A percentile compares a stretch with the other conserved stretches of the same genome.
phyloP scores from a whole-genome alignment of 1,284 basidiomycete genomes.

The Phellopilus nigrolimitatus region DNA sequence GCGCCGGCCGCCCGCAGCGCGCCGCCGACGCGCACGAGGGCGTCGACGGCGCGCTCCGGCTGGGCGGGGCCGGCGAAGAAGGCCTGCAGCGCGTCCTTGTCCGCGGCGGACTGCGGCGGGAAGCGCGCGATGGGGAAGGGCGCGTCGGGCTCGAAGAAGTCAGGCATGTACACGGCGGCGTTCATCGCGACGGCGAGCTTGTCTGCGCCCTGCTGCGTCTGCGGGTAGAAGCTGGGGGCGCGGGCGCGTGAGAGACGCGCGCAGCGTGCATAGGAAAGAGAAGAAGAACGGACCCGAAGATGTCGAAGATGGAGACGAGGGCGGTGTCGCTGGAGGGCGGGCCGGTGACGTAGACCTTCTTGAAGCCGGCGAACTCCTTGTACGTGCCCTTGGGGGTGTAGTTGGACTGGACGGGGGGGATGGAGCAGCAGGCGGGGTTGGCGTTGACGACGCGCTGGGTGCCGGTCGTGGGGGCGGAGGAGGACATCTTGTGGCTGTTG shows the following conservation, averaged over 20 bases:
- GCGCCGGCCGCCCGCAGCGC: conserved; percentile 43
- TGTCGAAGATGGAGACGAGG: conserved; percentile 58
- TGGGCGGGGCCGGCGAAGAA: conserved; percentile 52
- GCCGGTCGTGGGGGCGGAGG: conserved; percentile 24
- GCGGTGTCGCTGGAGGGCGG: conserved; percentile 44
- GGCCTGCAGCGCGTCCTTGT: conserved; percentile 43
- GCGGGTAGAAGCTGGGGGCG: conserved; percentile 29
- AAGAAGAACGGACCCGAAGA: conserved; percentile 47
- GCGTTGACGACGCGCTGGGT: conserved; percentile 40
- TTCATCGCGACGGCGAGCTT: conserved; percentile 49
- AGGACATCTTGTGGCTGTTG: conserved; percentile 35
- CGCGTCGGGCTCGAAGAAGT: conserved; percentile 54
- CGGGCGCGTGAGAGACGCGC: not conserved
- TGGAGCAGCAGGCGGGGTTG: conserved; percentile 56
- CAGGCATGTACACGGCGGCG: conserved; percentile 57
- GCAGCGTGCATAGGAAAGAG: not conserved
- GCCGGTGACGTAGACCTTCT: conserved; percentile 48
- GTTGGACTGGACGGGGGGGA: conserved; percentile 46
- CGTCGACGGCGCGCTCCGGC: conserved; percentile 38
- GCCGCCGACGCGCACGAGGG: conserved; percentile 43
- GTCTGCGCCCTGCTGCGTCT: conserved; percentile 61
- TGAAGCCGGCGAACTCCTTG: conserved; percentile 38
- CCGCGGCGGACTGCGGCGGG: conserved; percentile 49
- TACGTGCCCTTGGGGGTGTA: conserved; percentile 48
- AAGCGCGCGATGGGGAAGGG: conserved; percentile 47